phyloP scores from a whole-genome alignment of 441 rosid genomes.

The Mallotus repandus region DNA sequence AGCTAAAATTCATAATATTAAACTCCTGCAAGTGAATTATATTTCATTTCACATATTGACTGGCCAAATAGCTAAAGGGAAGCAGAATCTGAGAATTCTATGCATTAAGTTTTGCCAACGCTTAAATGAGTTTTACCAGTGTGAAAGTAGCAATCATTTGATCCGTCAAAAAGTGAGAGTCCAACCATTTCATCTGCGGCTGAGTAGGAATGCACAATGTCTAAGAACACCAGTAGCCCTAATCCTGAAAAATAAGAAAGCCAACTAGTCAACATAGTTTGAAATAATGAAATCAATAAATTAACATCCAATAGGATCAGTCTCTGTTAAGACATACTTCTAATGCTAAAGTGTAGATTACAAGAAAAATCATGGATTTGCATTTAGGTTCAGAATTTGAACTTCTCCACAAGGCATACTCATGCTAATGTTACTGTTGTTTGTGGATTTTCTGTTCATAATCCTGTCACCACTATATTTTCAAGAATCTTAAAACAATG shows the following conservation, averaged over 20 bases:
- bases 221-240: constrained; percentile 84
- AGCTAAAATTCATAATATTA: background rate
- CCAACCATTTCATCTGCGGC: constrained; percentile 99
- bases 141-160: constrained; percentile 95
- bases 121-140: constrained; percentile 44
- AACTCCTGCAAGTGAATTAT: background rate
- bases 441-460: background rate
- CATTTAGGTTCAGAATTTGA: background rate
- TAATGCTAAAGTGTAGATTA: background rate
- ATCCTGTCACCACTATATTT: background rate
- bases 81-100: background rate
- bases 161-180: constrained; percentile 88
- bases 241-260: constrained; percentile 48
- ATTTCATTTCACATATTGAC: background rate
- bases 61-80: constrained; percentile 3
- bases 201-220: constrained; percentile 93
- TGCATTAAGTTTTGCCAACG: background rate
- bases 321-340: background rate
- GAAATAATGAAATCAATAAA: constrained; percentile 14
- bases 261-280: constrained; percentile 10
- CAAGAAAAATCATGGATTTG: background rate
- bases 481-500: background rate
- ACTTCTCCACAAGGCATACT: background rate
- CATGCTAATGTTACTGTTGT: background rate
- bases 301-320: background rate